These are phyloP conservation scores for Cladosporium velox DNA, from an alignment of 2,329 filamentous ascomycete species.

Conservation along the genomic window DNA sequence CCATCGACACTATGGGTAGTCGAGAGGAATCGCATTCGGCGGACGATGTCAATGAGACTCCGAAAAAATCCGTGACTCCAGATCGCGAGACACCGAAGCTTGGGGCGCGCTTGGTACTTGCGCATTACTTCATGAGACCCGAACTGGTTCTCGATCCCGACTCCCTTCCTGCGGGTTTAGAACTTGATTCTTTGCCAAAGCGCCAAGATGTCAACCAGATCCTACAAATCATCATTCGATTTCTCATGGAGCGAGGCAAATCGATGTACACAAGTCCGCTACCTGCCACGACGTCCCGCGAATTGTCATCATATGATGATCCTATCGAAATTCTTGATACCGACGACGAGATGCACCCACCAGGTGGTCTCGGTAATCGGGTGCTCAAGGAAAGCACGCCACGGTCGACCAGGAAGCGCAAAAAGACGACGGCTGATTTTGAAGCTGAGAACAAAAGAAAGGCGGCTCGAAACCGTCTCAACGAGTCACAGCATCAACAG, in stretches of 20 bases:
- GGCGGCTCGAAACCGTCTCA: slow-evolving; percentile 22
- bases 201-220: not conserved
- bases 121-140: slow-evolving; percentile 5
- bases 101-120: slow-evolving; percentile 4
- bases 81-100: not conserved
- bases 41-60: not conserved
- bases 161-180: not conserved
- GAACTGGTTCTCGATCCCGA: not conserved
- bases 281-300: not conserved
- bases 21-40: not conserved
- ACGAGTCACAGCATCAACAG: slow-evolving; percentile 23
- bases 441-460: slow-evolving; percentile 26
- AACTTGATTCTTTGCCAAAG: not conserved
- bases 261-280: not conserved
- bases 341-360: not conserved
- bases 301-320: not conserved
- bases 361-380: not conserved
- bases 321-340: slow-evolving; percentile 12
- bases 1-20: not conserved
- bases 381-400: not conserved
- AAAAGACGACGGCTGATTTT: slow-evolving; percentile 13
- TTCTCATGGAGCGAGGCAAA: not conserved
- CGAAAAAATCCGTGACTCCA: not conserved
- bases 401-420: slow-evolving; percentile 1
- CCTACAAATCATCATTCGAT: not conserved